Evolutionary conservation across 306 rosid genomes (phyloP).

Genomic region (Prunus dulcis): DNA sequence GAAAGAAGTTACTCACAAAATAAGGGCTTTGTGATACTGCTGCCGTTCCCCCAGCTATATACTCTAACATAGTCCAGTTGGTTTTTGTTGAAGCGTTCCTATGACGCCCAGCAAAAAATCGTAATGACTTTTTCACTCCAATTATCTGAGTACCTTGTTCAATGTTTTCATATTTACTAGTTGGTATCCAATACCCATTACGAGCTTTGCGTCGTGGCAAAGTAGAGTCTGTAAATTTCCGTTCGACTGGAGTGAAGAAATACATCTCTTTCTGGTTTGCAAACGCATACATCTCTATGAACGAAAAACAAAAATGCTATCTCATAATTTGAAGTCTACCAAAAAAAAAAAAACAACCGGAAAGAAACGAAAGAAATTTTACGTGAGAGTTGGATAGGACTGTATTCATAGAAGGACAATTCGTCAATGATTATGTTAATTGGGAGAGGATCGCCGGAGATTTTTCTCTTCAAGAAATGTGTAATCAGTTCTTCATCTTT

Average conservation of each 20-base stretch:
- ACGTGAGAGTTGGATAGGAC: not conserved
- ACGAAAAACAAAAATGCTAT: not conserved
- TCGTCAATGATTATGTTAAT: not conserved
- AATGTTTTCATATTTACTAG: not conserved
- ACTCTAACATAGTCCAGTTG: not conserved
- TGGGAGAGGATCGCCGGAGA: not conserved
- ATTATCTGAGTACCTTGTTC: not conserved
- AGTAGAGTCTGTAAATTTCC: not conserved
- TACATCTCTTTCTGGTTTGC: not conserved
- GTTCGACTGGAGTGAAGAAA: not conserved
- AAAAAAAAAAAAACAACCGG: not conserved
- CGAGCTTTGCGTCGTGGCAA: not conserved
- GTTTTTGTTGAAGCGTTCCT: not conserved
- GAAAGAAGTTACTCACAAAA: too few relatives aligned
- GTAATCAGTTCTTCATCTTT: not conserved
- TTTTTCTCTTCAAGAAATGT: not conserved
- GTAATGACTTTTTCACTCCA: not conserved
- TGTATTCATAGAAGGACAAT: not conserved
- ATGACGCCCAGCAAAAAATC: not conserved
- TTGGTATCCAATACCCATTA: not conserved
- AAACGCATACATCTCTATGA: not conserved
- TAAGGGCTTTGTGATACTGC: too few relatives aligned
- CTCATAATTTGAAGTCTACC: not conserved
- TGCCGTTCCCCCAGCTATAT: not conserved
- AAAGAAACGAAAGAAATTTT: not conserved